phyloP scores from a whole-genome alignment of 805 yeast genomes.

The Suhomyces prunicola region DNA sequence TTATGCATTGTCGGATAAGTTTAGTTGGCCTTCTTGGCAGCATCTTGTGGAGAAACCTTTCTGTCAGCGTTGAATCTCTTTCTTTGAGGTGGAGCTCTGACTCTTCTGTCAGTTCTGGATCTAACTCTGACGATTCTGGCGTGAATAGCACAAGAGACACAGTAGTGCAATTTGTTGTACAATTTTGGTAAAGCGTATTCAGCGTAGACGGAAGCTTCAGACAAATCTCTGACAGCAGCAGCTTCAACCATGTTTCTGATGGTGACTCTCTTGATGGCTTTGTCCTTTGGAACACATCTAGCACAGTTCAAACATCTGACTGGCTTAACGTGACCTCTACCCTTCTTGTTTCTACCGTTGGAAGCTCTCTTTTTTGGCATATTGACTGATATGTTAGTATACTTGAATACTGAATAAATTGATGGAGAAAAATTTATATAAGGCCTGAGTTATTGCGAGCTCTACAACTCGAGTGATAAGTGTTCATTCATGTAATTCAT shows the following conservation, averaged over 20 bases:
- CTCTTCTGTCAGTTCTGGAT: slow-evolving; percentile 97
- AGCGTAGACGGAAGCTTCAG: slow-evolving; percentile 98
- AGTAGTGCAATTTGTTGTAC: slow-evolving; percentile 99
- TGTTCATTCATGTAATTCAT: not conserved
- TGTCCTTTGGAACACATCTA: slow-evolving; percentile 99
- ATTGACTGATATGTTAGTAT: slow-evolving; percentile 39
- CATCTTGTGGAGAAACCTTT: slow-evolving; percentile 95
- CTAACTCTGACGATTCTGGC: slow-evolving; percentile 99
- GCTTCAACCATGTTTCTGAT: slow-evolving; percentile 99
- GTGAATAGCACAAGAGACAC: slow-evolving; percentile 99
- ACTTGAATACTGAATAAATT: not conserved
- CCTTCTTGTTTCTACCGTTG: slow-evolving; percentile 99
- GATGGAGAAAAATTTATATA: not conserved
- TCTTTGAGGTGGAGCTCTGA: slow-evolving; percentile 99
- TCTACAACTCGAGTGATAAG: not conserved
- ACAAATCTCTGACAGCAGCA: slow-evolving; percentile 99
- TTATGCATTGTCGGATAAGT: slow-evolving; percentile 7
- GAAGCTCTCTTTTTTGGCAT: slow-evolving; percentile 99
- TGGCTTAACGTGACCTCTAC: slow-evolving; percentile 99
- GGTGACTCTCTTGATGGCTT: slow-evolving; percentile 99
- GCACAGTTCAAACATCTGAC: slow-evolving; percentile 99
- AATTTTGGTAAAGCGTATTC: slow-evolving; percentile 99
- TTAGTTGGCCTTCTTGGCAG: slow-evolving; percentile 88
- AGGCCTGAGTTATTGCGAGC: not conserved
- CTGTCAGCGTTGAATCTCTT: slow-evolving; percentile 96